Evolutionary conservation across 495 filamentous ascomycete genomes (phyloP).

Genomic region (Penicillium coffeae): DNA sequence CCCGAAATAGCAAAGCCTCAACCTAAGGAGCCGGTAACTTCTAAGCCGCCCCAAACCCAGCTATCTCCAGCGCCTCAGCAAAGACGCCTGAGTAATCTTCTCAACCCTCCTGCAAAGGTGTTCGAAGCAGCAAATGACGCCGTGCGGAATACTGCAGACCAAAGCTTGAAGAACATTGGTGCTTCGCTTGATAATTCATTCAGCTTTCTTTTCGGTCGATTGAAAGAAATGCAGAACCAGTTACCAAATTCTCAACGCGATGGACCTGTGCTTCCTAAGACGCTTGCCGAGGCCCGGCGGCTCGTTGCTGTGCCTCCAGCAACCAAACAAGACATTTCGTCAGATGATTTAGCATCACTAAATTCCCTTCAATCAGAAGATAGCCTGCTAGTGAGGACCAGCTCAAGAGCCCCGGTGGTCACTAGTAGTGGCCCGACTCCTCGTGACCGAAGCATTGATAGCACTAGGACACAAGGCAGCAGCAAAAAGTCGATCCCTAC

Average conservation of each 20-base stretch:
- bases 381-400: conserved; percentile 27
- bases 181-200: conserved; percentile 85
- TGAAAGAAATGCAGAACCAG: conserved; percentile 62
- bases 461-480: conserved; percentile 55
- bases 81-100: conserved; percentile 74
- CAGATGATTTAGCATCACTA: conserved; percentile 43
- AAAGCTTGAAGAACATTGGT: conserved; percentile 84
- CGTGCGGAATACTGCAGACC: conserved; percentile 81
- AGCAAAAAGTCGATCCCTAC: conserved; percentile 25
- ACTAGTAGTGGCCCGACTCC: conserved; percentile 57
- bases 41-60: conserved; percentile 39
- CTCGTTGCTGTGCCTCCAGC: conserved; percentile 68
- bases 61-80: conserved; percentile 46
- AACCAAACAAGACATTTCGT: conserved; percentile 49
- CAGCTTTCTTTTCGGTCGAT: conserved; percentile 86
- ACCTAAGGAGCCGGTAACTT: conserved; percentile 31
- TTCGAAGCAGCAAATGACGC: conserved; percentile 80
- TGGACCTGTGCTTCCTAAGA: conserved; percentile 65
- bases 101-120: conserved; percentile 73
- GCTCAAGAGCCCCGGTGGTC: conserved; percentile 45
- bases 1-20: conserved; percentile 33
- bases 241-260: conserved; percentile 37
- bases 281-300: conserved; percentile 85
- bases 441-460: conserved; percentile 76
- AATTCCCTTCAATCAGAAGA: conserved; percentile 39